Percentiles rank a stretch among this genome's conserved stretches.
Evolutionary conservation across 192 early-diverging fungal genomes (phyloP).

Genomic region (Rhizoclosmatium globosum): DNA sequence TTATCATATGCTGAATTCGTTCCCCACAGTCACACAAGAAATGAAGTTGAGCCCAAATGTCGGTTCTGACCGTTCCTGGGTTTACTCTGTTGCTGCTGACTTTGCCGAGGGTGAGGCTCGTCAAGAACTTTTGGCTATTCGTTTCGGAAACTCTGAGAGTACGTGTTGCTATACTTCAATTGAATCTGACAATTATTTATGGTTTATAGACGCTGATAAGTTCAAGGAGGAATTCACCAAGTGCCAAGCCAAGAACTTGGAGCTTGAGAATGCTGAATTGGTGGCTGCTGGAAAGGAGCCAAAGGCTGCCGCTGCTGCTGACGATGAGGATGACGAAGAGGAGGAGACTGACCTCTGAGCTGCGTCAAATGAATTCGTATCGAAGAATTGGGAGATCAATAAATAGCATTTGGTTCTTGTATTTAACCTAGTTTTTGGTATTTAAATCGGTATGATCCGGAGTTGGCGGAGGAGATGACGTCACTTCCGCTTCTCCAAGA

Average conservation of each 20-base stretch:
- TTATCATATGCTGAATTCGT: not conserved
- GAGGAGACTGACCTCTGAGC: constrained; percentile 31
- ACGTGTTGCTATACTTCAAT: not conserved
- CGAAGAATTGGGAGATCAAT: not conserved
- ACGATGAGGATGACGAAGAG: constrained; percentile 21
- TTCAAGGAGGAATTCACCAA: constrained; percentile 90
- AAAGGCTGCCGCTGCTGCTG: not conserved
- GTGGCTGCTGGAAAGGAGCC: constrained; percentile 16
- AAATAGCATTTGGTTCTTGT: not conserved
- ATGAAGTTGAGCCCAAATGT: constrained; percentile 95
- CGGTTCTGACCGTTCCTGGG: constrained; percentile 99
- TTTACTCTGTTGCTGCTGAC: constrained; percentile 91
- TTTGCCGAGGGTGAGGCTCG: constrained; percentile 86
- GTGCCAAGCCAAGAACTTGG: constrained; percentile 65
- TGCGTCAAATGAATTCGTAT: too few relatives aligned
- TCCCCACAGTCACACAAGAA: constrained; percentile 68
- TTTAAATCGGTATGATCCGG: not conserved
- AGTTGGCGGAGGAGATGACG: too few relatives aligned
- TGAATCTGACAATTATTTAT: not conserved
- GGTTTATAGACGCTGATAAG: constrained; percentile 77
- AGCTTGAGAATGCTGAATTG: constrained; percentile 40
- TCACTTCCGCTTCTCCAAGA: not conserved
- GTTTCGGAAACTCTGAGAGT: constrained; percentile 95
- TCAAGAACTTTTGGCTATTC: constrained; percentile 90
- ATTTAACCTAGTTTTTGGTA: not conserved